Percentiles rank a stretch among this genome's conserved stretches.
Conservation (phyloP, 2,329 filamentous ascomycete species). For the Calonectria pteridis region DNA sequence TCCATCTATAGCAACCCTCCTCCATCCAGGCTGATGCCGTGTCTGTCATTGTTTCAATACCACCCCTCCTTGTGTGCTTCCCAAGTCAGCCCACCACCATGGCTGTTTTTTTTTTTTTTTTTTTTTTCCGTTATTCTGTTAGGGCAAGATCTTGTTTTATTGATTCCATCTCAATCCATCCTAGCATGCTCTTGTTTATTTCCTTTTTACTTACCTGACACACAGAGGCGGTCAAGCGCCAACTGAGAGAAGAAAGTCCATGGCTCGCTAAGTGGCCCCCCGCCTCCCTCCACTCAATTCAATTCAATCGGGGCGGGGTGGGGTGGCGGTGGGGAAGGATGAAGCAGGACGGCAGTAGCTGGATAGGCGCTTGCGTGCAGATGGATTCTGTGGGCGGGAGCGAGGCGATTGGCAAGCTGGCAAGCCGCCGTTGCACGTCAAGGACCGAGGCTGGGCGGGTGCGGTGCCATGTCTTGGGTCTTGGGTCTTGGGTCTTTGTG, state of each 20-base stretch:
- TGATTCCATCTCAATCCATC: neutral
- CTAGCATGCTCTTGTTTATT: neutral
- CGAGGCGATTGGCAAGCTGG: conserved; percentile 25
- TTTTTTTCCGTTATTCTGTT: neutral
- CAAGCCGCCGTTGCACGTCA: conserved; percentile 1
- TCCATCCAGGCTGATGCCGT: neutral
- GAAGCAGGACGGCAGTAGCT: neutral
- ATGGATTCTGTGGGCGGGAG: conserved; percentile 25
- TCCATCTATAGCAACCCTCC: conserved; percentile 3
- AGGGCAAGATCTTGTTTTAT: neutral
- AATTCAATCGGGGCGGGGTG: neutral
- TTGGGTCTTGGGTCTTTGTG: neutral
- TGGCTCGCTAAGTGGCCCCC: neutral
- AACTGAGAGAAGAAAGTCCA: neutral
- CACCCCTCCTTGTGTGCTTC: neutral
- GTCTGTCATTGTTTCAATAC: conserved; percentile 5
- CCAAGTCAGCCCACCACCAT: neutral
- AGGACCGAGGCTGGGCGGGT: neutral
- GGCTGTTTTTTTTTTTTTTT: neutral
- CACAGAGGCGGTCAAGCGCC: conserved; percentile 10
- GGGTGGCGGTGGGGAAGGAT: conserved; percentile 4
- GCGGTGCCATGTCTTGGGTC: neutral
- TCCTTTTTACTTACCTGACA: neutral
- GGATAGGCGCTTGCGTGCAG: conserved; percentile 24
- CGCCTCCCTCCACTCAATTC: neutral